Evolutionary conservation across 2,329 filamentous ascomycete genomes (phyloP), one percentile per base, ranked within the genome.

Genomic region (Penicillium nordicum): DNA sequence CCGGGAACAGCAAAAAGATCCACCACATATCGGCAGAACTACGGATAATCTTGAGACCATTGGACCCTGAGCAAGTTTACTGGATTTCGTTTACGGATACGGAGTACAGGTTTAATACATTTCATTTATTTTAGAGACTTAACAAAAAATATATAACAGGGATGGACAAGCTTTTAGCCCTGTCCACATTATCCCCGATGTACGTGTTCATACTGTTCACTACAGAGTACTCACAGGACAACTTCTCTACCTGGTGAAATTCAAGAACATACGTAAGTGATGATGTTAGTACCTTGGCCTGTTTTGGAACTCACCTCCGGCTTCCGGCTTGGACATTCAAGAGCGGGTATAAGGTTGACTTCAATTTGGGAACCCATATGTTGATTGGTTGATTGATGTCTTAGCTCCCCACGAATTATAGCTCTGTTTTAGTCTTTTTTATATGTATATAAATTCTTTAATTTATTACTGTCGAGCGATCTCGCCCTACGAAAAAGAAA

Each of bases 231-330:
- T 43, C 4, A 9, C 7, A 9, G 1, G 23, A n/a, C 14, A 3
- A 25, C 21, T 10, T 3, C 4, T 11, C 9, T 18, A 29, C 8
- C 10, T 10, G 8, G 12, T 27, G 21, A 30, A 57, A 54, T 57
- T 50, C 14, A 48, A 54, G 48, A 52, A 61, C 62, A 58, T 64
- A 65, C 63, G 64, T 64, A 64, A 66, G 60, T 59, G 62, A 63
- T 65, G 63, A 65, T 66, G 63, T 58, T 61, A 23, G 50, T 43
- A 34, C 53, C 55, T 58, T 56, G 23, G 42, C 63, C 57, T 41
- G 11, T 53, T 60, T 56, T 44, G 59, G 63, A 58, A 59, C 37
- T 56, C 29, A 60, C 46, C 47, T 52, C 63, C 61, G 59, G 48
- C 43, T 57, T 60, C 63, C 61, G 59, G 48, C 43, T 57, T 60